phyloP scores from a whole-genome alignment of 345 rosid genomes.

The Salix suchowensis region DNA sequence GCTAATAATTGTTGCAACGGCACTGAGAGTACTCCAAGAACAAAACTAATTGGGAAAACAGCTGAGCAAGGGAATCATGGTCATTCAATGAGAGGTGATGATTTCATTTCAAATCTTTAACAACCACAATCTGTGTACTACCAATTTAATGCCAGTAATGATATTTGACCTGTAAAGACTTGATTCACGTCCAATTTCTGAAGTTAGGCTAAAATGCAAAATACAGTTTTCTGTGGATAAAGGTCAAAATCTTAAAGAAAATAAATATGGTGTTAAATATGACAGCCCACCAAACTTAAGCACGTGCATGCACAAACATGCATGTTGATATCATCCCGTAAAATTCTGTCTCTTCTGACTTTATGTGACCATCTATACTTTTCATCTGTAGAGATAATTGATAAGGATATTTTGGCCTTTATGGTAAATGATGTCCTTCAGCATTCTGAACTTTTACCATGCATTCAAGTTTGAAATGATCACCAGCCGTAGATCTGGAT shows the following conservation, averaged over 20 bases:
- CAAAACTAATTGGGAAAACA: conserved; percentile 25
- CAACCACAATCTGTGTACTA: neutral
- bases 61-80: conserved; percentile 28
- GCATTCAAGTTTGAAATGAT: neutral
- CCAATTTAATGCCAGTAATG: neutral
- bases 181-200: neutral
- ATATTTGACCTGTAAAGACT: neutral
- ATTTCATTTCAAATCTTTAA: neutral
- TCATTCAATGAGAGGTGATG: conserved; percentile 41
- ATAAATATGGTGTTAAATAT: neutral
- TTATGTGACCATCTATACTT: neutral
- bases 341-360: neutral
- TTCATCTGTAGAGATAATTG: too few species aligned
- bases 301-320: neutral
- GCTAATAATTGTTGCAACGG: conserved; percentile 36
- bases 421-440: neutral
- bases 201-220: neutral
- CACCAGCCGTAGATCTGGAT: neutral
- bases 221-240: neutral
- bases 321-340: neutral
- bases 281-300: neutral
- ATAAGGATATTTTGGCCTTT: neutral
- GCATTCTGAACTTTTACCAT: neutral
- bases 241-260: neutral
- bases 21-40: conserved; percentile 42